Conservation (phyloP, 495 filamentous ascomycete genomes). For the Penicillium crystallinum region DNA sequence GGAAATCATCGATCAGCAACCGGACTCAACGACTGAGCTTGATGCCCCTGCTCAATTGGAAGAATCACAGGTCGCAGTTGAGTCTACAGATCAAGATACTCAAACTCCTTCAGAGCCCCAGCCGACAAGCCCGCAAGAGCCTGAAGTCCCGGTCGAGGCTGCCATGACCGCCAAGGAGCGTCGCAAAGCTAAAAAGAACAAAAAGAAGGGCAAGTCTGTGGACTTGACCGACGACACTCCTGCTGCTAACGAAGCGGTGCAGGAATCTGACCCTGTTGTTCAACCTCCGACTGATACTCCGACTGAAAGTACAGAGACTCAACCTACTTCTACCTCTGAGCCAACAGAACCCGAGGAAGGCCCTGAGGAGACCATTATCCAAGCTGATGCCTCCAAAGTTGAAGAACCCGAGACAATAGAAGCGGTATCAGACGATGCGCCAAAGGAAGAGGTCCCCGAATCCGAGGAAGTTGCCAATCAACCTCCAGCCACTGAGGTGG, state of each 20-base stretch:
- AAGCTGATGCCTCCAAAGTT: background rate
- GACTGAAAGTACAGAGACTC: background rate
- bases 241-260: background rate
- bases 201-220: conserved; percentile 39
- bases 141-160: conserved; percentile 12
- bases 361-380: background rate
- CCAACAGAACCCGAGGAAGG: background rate
- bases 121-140: conserved; percentile 1
- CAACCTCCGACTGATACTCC: background rate
- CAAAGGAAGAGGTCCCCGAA: conserved; percentile 6
- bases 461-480: conserved; percentile 3
- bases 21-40: background rate
- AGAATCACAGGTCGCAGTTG: background rate
- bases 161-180: conserved; percentile 21
- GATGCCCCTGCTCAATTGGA: background rate
- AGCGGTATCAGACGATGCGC: background rate
- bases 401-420: conserved; percentile 4
- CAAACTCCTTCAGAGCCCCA: conserved; percentile 9
- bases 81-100: background rate
- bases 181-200: conserved; percentile 37
- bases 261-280: conserved; percentile 3
- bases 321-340: background rate
- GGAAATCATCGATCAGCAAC: background rate
- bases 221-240: conserved; percentile 18
- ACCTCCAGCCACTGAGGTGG: conserved; percentile 1